These are phyloP conservation scores for Theileria orientalis DNA, from an alignment of 169 alveolate genomes.

Conservation along the genomic window DNA sequence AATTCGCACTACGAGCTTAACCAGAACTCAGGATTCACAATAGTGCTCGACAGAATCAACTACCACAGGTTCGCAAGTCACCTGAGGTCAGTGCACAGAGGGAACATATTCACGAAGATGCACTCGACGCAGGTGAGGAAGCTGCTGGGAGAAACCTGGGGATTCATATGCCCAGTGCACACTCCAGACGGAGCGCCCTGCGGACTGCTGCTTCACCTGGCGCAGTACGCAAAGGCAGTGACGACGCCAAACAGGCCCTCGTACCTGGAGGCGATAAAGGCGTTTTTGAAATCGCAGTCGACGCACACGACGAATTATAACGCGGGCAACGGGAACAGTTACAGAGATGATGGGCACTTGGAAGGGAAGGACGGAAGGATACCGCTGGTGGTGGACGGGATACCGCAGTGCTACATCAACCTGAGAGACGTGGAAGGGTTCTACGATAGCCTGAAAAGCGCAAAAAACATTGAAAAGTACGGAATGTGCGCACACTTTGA, in stretches of 20 bases:
- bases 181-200: conserved; percentile 99
- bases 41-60: conserved; percentile 97
- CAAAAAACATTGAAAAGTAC: conserved; percentile 41
- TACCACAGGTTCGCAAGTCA: conserved; percentile 94
- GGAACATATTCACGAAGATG: conserved; percentile 96
- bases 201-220: conserved; percentile 96
- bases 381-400: conserved; percentile 63
- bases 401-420: conserved; percentile 48
- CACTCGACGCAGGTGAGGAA: conserved; percentile 94
- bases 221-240: conserved; percentile 77
- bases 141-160: conserved; percentile 99
- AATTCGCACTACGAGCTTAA: conserved; percentile 73
- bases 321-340: not conserved
- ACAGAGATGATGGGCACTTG: not conserved
- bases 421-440: conserved; percentile 30
- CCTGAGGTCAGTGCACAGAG: conserved; percentile 99
- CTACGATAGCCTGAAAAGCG: conserved; percentile 26
- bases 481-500: conserved; percentile 58
- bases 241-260: conserved; percentile 46
- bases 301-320: conserved; percentile 6
- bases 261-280: conserved; percentile 37
- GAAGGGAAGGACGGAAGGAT: conserved; percentile 5
- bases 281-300: conserved; percentile 24
- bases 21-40: conserved; percentile 96
- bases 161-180: conserved; percentile 99